Base-by-base conservation (phyloP, 2,329 filamentous ascomycete species). In the Simplicillium aogashimaense region DNA sequence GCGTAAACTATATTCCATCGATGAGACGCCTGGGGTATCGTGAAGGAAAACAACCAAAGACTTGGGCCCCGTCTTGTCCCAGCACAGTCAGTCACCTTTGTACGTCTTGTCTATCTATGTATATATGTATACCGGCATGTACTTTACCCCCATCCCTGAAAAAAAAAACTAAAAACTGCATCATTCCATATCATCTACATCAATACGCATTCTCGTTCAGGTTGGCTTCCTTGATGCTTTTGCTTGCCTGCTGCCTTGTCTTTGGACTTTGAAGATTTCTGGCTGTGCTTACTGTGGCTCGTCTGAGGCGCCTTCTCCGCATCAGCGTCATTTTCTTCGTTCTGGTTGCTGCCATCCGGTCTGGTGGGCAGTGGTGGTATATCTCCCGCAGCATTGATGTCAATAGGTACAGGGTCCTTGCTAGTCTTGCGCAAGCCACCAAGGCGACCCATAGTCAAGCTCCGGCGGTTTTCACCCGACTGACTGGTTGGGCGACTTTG, bases 401-500 rank as follows among this genome's bases (percentile, higher is more conserved):
- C 10, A 37, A 17, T 34, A 4, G 37, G 18, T 8, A 66, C 51
- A 0, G 59, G 63, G 43, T 78, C 74, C 50, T 65, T 73, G 57
- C 70, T 74, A 8, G 65, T 50, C 38, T 67, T 69, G 49, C 70
- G 67, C 7, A 76, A 63, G 0, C 69, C 66, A 9, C 68, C 69
- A 4, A 77, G 56, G n/a, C 72, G 68, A 13, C 67, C 70, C 54
- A 81, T 76, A 3, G 71, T 74, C 14, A 71, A 60, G 50, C 72
- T 78, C 41, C 78, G 69, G 4, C 77, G 66, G 13, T 66, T 66
- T 47, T 81, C 77, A 20, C 75, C 73, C 1, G 65, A 69, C 48
- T 79, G 74, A 49, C 77, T 81, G 14, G 60, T 61, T 4, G 77
- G 72, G 11, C 77, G 69, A 47, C 76, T 78, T 48, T 69, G 56